phyloP scores from a whole-genome alignment of 306 rosid genomes.

The Cicer judaicum region DNA sequence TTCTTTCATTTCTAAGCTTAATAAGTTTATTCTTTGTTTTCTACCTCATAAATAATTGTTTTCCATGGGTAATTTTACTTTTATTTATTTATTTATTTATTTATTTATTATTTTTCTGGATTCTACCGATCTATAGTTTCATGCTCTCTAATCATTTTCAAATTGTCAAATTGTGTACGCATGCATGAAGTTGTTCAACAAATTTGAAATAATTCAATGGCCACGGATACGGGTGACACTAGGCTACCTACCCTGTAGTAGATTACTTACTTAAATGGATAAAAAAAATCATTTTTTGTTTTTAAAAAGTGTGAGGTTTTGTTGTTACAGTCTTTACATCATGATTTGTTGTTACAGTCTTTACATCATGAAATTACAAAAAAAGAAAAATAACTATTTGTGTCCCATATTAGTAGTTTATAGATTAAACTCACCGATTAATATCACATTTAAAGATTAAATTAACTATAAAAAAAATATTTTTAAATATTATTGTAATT shows the following conservation, averaged over 20 bases:
- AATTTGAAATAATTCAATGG: conserved; percentile 4
- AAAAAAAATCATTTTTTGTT: neutral
- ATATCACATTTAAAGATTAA: no score
- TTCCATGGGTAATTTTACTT: neutral
- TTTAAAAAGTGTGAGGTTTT: neutral
- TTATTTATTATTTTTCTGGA: neutral
- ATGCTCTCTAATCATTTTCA: conserved; percentile 25
- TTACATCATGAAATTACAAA: no score
- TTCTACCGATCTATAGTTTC: neutral
- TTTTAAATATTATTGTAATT: no score
- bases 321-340: no score
- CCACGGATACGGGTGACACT: conserved; percentile 1
- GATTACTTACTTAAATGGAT: neutral
- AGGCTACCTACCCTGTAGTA: neutral
- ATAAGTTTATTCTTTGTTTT: conserved; percentile 21
- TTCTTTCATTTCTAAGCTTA: neutral
- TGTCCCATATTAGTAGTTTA: no score
- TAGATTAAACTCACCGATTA: no score
- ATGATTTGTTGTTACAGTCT: no score
- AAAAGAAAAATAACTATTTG: no score
- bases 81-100: neutral
- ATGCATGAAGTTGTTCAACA: conserved; percentile 19
- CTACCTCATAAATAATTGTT: neutral
- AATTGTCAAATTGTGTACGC: neutral
- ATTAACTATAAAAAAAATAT: no score